Base-by-base conservation (phyloP, 352 stramenopile genomes). In the Phytophthora cryptogea region DNA sequence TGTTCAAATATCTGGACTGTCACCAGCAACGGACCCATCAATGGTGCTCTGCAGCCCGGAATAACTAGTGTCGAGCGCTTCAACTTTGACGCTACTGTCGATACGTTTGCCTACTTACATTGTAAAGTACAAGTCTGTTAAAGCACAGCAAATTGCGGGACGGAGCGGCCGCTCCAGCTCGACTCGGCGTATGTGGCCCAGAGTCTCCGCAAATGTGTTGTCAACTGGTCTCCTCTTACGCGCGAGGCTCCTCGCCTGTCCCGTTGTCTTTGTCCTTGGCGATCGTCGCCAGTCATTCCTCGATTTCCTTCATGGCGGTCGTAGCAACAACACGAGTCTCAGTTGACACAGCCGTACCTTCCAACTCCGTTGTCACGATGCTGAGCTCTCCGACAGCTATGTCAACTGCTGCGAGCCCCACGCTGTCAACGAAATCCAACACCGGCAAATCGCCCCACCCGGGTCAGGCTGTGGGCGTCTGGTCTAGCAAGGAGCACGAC, bases 401-500 rank as follows among this genome's bases (percentile, higher is more conserved):
- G 8, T 14, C 59, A 20, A 8, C 27, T 5, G 8, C 54, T 11
- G 6, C 43, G 31, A 54, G 28, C 13, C 23, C 51, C 3, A 47
- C 17, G 11, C 27, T 45, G 11, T 47, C 61, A 39, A 31, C 56
- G 28, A 59, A 63, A 35, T n/a, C 8, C 14, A 46, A 46, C 5
- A 51, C 28, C 8, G 37, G 14, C 37, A 60, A 49, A n/a, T 28
- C 52, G 2, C 23, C 41, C 1, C 23, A 40, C 37, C 8, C 57
- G 10, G 54, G 32, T 54, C 67, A 57, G 59, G 63, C 54, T 9
- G 68, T 74, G 11, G 70, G 70, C 16, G 63, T 79, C 55, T 89
- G 79, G 79, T 83, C 76, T 23, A 69, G 70, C 27, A 70, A 83
- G 1, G 79, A 89, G 52, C 79, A 86, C 61, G 74, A 85, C 31